Evolutionary conservation across 108 stramenopile genomes (phyloP), one percentile per base, ranked within the genome.

Genomic region (Cyclotella atomus): DNA sequence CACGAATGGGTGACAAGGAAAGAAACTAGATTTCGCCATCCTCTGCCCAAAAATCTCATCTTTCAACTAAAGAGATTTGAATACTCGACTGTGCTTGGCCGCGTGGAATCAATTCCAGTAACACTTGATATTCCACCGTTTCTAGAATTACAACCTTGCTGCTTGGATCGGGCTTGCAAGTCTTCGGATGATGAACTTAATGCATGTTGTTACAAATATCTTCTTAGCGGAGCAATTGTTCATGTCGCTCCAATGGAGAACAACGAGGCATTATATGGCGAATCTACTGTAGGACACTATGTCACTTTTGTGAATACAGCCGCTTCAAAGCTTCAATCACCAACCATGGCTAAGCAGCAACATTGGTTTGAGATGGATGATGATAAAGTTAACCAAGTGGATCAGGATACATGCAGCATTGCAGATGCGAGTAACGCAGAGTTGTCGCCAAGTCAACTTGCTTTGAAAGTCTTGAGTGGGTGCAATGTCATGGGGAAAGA

Each of bases 61-160:
- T 80, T 80, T 52, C 79, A 80, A 24, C 30, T 80, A 60, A 80
- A 80, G 52, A 56, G 79, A 27, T 73, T 73, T 54, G 60, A 72
- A 54, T 80, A 68, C 53, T 76, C 67, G 20, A 41, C 41, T 25
- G 8, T 34, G 4, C 38, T 59, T 25, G 79, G 79, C 15, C 67
- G 61, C 35, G 79, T 72, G 15, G 67, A 73, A 33, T 73, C 67
- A 28, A 45, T 80, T 8, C 3, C 30, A 2, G 71, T 65, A 16
- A 30, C 9, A 10, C 35, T 80, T 27, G n/a, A 73, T 15, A 62
- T 80, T 32, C 79, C 79, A 27, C 28, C 33, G 0, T 66, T 62
- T 43, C 61, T 80, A 44, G 60, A 80, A 10, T 60, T 80, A 53
- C 68, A 50, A 47, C 12, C 59, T 23, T 73, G 61, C 59, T 80